These are phyloP conservation scores for Opeltia flavorubescens DNA, from an alignment of 495 filamentous ascomycete genomes.

Conservation along the genomic window DNA sequence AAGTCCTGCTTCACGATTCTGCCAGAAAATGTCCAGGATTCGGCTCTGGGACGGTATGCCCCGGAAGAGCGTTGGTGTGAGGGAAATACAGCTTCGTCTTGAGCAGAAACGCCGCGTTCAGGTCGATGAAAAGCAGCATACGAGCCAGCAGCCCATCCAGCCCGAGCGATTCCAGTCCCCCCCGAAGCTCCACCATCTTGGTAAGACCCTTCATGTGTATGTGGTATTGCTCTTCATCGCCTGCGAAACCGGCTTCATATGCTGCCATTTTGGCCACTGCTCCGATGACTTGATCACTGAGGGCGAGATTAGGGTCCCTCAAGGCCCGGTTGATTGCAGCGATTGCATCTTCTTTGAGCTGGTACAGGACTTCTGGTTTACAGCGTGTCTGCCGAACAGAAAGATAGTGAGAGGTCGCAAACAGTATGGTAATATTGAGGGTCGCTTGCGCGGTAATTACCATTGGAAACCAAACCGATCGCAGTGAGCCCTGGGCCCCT, in stretches of 20 bases:
- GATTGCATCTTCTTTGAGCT: constrained; percentile 24
- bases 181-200: constrained; percentile 22
- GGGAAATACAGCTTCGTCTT: constrained; percentile 18
- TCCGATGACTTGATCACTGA: constrained; percentile 24
- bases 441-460: constrained; percentile 28
- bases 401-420: constrained; percentile 28
- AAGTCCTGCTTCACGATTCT: too few species aligned
- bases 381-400: constrained; percentile 11
- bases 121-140: constrained; percentile 32
- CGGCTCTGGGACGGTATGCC: constrained; percentile 14
- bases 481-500: constrained; percentile 22
- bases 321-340: constrained; percentile 22
- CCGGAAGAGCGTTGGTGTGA: constrained; percentile 11
- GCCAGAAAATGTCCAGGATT: constrained; percentile 22
- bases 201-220: constrained; percentile 28
- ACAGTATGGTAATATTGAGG: constrained; percentile 29
- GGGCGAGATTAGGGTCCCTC: constrained; percentile 5
- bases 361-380: constrained; percentile 17
- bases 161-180: constrained; percentile 23
- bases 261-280: constrained; percentile 35
- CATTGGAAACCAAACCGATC: constrained; percentile 32
- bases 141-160: constrained; percentile 26
- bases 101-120: constrained; percentile 26
- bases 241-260: constrained; percentile 33
- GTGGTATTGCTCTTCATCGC: constrained; percentile 16